Conservation (phyloP, 192 early-diverging fungal genomes). For the Obelidium mucronatum region DNA sequence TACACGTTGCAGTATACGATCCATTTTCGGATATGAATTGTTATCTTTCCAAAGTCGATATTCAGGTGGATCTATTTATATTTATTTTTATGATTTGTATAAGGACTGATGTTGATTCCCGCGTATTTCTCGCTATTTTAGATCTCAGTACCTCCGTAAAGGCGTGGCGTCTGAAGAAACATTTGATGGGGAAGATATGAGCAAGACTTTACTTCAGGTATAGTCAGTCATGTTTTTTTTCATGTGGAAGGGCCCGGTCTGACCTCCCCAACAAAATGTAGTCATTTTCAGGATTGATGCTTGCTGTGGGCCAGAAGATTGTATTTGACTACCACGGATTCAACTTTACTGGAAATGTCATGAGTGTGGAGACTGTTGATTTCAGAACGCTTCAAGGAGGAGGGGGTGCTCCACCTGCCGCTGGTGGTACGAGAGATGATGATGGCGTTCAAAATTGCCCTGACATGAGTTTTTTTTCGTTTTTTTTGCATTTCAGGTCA, state of each 20-base stretch:
- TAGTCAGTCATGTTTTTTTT: slow-evolving; percentile 1
- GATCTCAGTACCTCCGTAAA: slow-evolving; percentile 41
- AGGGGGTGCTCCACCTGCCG: not conserved
- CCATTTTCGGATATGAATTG: slow-evolving; percentile 57
- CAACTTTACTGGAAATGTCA: slow-evolving; percentile 63
- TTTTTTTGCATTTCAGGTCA: not conserved
- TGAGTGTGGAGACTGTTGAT: slow-evolving; percentile 61
- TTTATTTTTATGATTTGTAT: too few species aligned
- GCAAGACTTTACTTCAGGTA: slow-evolving; percentile 59
- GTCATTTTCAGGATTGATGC: slow-evolving; percentile 83
- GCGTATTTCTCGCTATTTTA: too few species aligned
- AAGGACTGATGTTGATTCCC: too few species aligned
- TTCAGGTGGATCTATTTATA: slow-evolving; percentile 54
- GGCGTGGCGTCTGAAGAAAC: slow-evolving; percentile 51
- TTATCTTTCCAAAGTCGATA: slow-evolving; percentile 52
- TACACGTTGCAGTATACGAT: slow-evolving; percentile 69
- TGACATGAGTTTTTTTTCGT: not conserved
- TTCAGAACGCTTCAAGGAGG: slow-evolving; percentile 58
- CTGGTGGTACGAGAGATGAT: not conserved
- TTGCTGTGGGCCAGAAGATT: slow-evolving; percentile 75
- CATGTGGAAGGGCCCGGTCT: not conserved
- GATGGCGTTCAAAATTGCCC: not conserved
- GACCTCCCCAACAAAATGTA: slow-evolving; percentile 29
- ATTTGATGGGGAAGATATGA: slow-evolving; percentile 80
- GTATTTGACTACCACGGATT: slow-evolving; percentile 85